phyloP scores from a whole-genome alignment of 306 rosid genomes.

The Hippophae gyantsensis region DNA sequence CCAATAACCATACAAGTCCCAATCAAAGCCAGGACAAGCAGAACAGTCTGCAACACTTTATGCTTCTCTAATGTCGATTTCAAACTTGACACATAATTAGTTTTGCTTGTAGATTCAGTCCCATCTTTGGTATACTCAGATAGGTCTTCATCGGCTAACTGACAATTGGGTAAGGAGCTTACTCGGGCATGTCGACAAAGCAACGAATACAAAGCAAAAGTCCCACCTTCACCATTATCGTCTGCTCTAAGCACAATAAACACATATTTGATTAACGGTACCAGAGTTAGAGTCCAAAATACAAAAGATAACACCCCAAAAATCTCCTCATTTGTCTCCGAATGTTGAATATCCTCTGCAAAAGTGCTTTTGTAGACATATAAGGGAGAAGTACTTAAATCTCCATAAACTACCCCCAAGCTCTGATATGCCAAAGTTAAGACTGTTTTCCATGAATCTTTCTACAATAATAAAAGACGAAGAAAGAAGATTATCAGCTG shows the following conservation, averaged over 20 bases:
- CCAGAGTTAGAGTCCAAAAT: constrained; percentile 85
- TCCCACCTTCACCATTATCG: constrained; percentile 98
- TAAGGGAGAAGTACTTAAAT: constrained; percentile 84
- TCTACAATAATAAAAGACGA: constrained; percentile 34
- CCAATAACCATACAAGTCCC: constrained; percentile 99
- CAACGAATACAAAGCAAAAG: constrained; percentile 83
- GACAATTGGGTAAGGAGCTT: constrained; percentile 80
- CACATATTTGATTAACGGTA: constrained; percentile 76
- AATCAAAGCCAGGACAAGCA: constrained; percentile 79
- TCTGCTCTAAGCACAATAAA: constrained; percentile 92
- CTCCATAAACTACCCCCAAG: constrained; percentile 93
- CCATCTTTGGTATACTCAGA: constrained; percentile 70
- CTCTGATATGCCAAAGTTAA: constrained; percentile 84
- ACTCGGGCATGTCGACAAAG: constrained; percentile 80
- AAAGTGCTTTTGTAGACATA: constrained; percentile 85
- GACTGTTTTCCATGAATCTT: constrained; percentile 79
- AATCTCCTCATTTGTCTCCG: constrained; percentile 90
- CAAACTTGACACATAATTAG: constrained; percentile 42
- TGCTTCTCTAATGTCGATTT: constrained; percentile 73
- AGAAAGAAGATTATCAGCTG: neutral
- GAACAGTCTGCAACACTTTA: constrained; percentile 55
- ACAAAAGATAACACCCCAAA: constrained; percentile 83
- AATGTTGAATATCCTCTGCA: constrained; percentile 81
- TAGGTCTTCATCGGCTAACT: constrained; percentile 78
- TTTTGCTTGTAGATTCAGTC: constrained; percentile 23